A percentile compares a stretch with the other conserved stretches of the same genome.
phyloP scores from a whole-genome alignment of 495 filamentous ascomycete genomes.

The Talaromyces thailandensis region DNA sequence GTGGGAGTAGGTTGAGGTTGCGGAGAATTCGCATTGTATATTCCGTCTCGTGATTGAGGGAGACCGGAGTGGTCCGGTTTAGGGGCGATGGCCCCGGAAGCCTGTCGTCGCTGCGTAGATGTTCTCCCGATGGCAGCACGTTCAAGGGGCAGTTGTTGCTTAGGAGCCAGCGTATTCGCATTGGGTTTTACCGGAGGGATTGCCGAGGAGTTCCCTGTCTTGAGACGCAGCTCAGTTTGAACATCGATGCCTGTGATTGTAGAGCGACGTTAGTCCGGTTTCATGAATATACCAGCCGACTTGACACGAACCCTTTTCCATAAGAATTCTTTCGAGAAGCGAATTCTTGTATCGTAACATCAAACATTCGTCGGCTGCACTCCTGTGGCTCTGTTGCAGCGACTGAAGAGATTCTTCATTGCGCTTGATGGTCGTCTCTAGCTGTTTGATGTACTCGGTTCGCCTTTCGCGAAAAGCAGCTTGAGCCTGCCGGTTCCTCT shows the following conservation, averaged over 20 bases:
- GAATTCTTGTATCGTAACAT: slow-evolving; percentile 99
- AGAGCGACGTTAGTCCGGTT: slow-evolving; percentile 9
- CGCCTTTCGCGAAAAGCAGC: slow-evolving; percentile 93
- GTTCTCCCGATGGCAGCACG: slow-evolving; percentile 65
- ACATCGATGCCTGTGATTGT: slow-evolving; percentile 76
- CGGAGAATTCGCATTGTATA: slow-evolving; percentile 39
- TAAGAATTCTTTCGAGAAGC: slow-evolving; percentile 82
- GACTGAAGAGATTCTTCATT: slow-evolving; percentile 90
- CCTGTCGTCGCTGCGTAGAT: slow-evolving; percentile 56
- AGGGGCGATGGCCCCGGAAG: slow-evolving; percentile 55
- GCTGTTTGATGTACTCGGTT: slow-evolving; percentile 98
- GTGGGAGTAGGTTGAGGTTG: slow-evolving; percentile 72
- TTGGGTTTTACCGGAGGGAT: slow-evolving; percentile 53
- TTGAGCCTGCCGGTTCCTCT: slow-evolving; percentile 94
- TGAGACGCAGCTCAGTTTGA: slow-evolving; percentile 84
- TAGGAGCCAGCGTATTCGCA: slow-evolving; percentile 38
- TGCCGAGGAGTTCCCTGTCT: slow-evolving; percentile 64
- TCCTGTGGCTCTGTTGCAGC: slow-evolving; percentile 88
- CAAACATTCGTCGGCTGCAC: slow-evolving; percentile 91
- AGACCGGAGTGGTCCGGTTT: slow-evolving; percentile 55
- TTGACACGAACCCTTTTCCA: slow-evolving; percentile 72
- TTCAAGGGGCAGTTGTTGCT: slow-evolving; percentile 54
- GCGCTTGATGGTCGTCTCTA: slow-evolving; percentile 94
- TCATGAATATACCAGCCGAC: neutral
- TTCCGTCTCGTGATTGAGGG: slow-evolving; percentile 42